Evolutionary conservation across 2,329 filamentous ascomycete genomes (phyloP), one percentile per base, ranked within the genome.

Genomic region (Aspergillus oerlinghausenensis): DNA sequence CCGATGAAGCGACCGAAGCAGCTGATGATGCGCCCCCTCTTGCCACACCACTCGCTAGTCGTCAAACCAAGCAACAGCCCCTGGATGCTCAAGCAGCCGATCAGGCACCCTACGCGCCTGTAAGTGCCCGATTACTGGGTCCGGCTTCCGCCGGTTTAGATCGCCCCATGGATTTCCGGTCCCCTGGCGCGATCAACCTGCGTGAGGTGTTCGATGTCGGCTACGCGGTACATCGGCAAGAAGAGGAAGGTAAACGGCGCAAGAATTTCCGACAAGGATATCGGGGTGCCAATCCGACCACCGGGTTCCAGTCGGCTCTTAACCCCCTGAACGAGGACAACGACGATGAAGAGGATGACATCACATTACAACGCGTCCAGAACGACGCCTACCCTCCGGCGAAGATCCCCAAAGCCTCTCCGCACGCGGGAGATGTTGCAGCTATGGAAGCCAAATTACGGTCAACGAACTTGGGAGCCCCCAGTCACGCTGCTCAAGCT

Each of bases 201-300:
- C 90, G 94, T 58, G 94, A 99, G 74, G 92, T 97, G 2, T 99
- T 99, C 64, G 94, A 99, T 68, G 93, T 99, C 50, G 88, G 91
- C n/a, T 99, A 99, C 68, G 93, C 94, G 8, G 94, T 99, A 8
- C 94, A 97, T 72, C 83, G 94, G 49, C 92, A 97, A 74, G 94
- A 97, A 75, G 94, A 99, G 72, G 94, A 97, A 74, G 88, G 86
- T 67, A 97, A 97, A 78, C 87, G 92, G 54, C 85, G 91, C 62
- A 96, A 95, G 74, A 90, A 95, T 69, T 83, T 92, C 65, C 79
- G 84, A 77, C 80, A 92, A 80, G 83, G 88, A 66, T 80, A 88
- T 78, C 72, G 87, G 67, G 76, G 86, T 60, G 70, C 81, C 25
- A 80, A 73, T 49, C 60, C 72, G 11, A 62, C 76, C 6, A 84